Percentiles rank a stretch among this genome's conserved stretches.
These are phyloP conservation scores for Alternaria metachromatica DNA, from an alignment of 2,329 filamentous ascomycete species.

Conservation along the genomic window DNA sequence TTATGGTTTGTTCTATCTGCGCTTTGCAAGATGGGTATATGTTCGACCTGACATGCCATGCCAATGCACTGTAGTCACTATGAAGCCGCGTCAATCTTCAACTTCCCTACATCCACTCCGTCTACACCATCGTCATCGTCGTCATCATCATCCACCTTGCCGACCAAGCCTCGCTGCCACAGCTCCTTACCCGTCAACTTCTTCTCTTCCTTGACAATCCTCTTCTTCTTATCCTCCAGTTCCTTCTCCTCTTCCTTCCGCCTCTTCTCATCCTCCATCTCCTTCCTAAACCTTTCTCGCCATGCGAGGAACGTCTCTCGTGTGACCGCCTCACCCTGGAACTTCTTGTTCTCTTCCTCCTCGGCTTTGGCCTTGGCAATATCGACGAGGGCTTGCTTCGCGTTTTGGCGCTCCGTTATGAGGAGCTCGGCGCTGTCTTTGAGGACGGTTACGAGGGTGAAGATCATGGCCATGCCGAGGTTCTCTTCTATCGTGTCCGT, in stretches of 20 bases:
- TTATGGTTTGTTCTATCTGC: not conserved
- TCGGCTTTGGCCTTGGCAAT: constrained; percentile 69
- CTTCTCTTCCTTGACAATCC: constrained; percentile 71
- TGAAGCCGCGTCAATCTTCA: constrained; percentile 56
- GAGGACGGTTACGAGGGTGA: constrained; percentile 83
- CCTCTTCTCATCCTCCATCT: constrained; percentile 76
- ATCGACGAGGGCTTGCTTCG: constrained; percentile 61
- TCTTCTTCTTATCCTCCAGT: constrained; percentile 66
- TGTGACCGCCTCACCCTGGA: constrained; percentile 90
- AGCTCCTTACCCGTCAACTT: constrained; percentile 71
- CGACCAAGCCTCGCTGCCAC: constrained; percentile 58
- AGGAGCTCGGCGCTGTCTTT: constrained; percentile 92
- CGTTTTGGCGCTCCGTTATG: constrained; percentile 74
- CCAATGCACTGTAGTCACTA: constrained; percentile 13
- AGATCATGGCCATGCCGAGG: constrained; percentile 96
- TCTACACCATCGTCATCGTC: constrained; percentile 65
- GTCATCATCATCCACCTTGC: constrained; percentile 69
- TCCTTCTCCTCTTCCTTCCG: constrained; percentile 70
- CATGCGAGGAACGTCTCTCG: constrained; percentile 83
- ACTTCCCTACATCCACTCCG: constrained; percentile 53
- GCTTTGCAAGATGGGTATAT: constrained; percentile 27
- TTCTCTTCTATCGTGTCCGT: constrained; percentile 85
- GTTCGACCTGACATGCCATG: constrained; percentile 7
- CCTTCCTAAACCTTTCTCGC: constrained; percentile 77
- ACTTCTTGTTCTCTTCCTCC: constrained; percentile 94